phyloP scores from a whole-genome alignment of 2,329 filamentous ascomycete species.

The Xylaria sp. region DNA sequence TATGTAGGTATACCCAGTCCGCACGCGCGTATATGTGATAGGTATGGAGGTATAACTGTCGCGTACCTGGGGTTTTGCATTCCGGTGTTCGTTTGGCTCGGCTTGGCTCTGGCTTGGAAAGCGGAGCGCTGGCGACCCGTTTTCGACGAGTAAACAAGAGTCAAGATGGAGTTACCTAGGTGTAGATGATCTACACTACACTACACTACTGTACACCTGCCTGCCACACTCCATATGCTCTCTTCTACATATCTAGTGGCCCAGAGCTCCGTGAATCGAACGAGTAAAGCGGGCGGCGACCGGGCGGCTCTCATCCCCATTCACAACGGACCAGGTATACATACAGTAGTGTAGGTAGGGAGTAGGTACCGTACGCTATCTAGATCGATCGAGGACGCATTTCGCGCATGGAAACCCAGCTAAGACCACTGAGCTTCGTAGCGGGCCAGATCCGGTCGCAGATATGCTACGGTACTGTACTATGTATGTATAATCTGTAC shows the following conservation, averaged over 20 bases:
- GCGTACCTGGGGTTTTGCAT: slow-evolving; percentile 3
- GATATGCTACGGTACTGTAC: slow-evolving; percentile 6
- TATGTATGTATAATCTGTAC: neutral
- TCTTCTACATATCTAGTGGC: neutral
- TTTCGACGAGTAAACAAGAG: neutral
- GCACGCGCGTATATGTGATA: neutral
- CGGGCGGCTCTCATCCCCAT: slow-evolving; percentile 3
- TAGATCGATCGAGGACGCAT: slow-evolving; percentile 28
- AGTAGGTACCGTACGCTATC: neutral
- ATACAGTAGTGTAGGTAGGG: neutral
- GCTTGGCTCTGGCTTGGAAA: slow-evolving; percentile 2
- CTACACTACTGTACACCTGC: neutral
- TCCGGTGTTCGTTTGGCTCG: neutral
- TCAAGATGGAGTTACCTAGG: slow-evolving; percentile 9
- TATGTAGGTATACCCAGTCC: neutral
- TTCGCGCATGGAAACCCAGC: slow-evolving; percentile 27
- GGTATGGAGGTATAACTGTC: neutral
- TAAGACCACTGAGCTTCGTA: slow-evolving; percentile 15
- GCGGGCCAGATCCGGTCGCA: slow-evolving; percentile 32
- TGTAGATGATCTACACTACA: slow-evolving; percentile 9
- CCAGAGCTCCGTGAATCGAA: slow-evolving; percentile 1
- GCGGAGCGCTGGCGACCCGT: slow-evolving; percentile 1
- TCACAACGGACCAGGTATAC: slow-evolving; percentile 16
- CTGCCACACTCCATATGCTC: no score
- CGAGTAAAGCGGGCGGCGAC: neutral